Evolutionary conservation across 202 grass and related monocot genomes (phyloP), one percentile per base, ranked within the genome.

Genomic region (Setaria italica): DNA sequence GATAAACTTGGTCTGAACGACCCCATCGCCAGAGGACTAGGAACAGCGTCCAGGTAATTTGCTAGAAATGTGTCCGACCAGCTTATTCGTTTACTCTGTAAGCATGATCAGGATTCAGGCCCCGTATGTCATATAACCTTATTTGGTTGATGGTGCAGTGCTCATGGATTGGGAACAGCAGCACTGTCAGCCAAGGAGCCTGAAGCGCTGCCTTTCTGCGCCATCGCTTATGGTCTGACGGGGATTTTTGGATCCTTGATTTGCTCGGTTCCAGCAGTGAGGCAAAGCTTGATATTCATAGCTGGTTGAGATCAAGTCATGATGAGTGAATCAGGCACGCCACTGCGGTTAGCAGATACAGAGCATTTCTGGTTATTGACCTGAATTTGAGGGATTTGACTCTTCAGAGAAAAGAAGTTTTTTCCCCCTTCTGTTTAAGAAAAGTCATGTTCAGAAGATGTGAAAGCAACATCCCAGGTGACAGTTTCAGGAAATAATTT

Each of bases 121-220:
- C 5, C 66, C 34, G 67, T 9, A 57, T 57, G 51, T 57, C 32
- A 82, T 62, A 5, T 14, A 73, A 13, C 21, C 12, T 62, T 48
- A 17, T 47, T 34, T 37, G 54, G 35, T 64, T 87, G 66, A 70
- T 84, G 41, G 15, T 42, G 79, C 88, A 99, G 97, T 54, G 97
- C 97, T 25, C 96, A 99, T 85, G 96, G 96, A 51, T 48, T 95
- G 34, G 96, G 96, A 45, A 99, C 96, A 14, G 96, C 96, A 8
- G 96, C 96, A 17, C 62, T 99, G 81, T 99, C 96, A 29, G 91
- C 96, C 1, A 99, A 99, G 69, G 96, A 96, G 65, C 93, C 96
- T 4, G 96, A 91, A 77, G 87, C 97, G 59, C 93, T 96, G 17
- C 93, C 96, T 2, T 99, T 99, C 84, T 99, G 96, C 83, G 96